These are phyloP conservation scores for Nothopassalora personata DNA, from an alignment of 2,329 filamentous ascomycete genomes.

Conservation along the genomic window DNA sequence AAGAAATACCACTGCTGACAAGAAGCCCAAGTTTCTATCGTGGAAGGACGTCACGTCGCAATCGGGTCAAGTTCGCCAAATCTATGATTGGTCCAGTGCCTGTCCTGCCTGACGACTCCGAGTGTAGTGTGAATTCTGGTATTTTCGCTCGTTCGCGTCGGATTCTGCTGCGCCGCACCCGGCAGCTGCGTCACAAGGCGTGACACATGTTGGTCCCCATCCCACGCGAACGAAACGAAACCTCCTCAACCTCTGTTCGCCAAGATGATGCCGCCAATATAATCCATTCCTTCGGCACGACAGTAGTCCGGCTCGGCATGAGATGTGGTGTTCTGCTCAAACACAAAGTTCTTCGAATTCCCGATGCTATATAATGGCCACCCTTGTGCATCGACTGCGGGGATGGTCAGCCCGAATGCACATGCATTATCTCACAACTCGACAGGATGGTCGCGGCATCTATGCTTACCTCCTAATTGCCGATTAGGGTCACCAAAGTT, in stretches of 20 bases:
- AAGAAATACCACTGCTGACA: neutral
- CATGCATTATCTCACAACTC: neutral
- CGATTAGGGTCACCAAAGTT: slow-evolving; percentile 40
- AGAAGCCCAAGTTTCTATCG: neutral
- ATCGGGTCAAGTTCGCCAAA: neutral
- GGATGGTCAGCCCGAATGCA: slow-evolving; percentile 8
- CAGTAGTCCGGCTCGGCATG: slow-evolving; percentile 41
- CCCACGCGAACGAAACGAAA: slow-evolving; percentile 5
- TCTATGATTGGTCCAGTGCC: neutral
- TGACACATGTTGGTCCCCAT: neutral
- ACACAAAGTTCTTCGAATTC: slow-evolving; percentile 45
- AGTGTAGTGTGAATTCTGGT: neutral
- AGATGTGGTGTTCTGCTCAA: slow-evolving; percentile 43
- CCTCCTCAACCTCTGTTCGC: slow-evolving; percentile 19
- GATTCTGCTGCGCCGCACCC: neutral
- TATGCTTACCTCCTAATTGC: slow-evolving; percentile 21
- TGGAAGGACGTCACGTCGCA: neutral
- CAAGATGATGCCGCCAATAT: slow-evolving; percentile 25
- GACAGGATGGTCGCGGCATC: neutral
- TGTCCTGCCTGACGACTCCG: neutral
- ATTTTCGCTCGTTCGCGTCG: neutral
- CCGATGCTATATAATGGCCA: slow-evolving; percentile 45
- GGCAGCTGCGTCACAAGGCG: neutral
- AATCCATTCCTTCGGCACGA: slow-evolving; percentile 40
- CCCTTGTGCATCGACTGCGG: slow-evolving; percentile 17